Evolutionary conservation across 2,329 filamentous ascomycete genomes (phyloP).

Genomic region (Fusarium metavorans): DNA sequence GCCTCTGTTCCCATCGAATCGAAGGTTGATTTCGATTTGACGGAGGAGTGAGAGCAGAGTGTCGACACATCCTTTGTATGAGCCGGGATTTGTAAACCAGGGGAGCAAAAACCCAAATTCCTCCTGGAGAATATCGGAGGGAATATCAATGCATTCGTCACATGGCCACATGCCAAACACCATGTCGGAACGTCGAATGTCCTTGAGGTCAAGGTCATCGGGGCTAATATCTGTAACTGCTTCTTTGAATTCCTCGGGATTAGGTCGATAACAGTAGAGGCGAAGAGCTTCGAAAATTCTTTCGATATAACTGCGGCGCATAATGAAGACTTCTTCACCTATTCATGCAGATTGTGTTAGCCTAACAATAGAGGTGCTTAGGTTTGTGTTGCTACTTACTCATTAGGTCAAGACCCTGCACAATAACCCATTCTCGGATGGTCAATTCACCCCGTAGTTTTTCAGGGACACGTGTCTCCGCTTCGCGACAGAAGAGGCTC

Average conservation of each 20-base stretch:
- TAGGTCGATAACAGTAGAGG: slow-evolving; percentile 25
- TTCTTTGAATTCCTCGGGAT: not conserved
- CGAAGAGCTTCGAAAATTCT: slow-evolving; percentile 14
- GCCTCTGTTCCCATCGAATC: not conserved
- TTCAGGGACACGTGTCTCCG: not conserved
- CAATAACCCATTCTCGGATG: not conserved
- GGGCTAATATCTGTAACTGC: not conserved
- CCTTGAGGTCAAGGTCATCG: not conserved
- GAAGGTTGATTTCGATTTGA: not conserved
- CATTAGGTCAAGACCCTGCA: not conserved
- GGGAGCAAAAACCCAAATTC: slow-evolving; percentile 3
- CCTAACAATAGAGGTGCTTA: not conserved
- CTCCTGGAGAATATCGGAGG: not conserved
- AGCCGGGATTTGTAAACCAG: slow-evolving; percentile 13
- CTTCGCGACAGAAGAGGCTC: slow-evolving; percentile 4
- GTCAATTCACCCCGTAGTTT: not conserved
- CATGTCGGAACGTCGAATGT: not conserved
- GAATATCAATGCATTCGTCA: slow-evolving; percentile 2
- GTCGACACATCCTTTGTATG: slow-evolving; percentile 9
- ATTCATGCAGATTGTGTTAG: not conserved
- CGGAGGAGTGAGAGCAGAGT: slow-evolving; percentile 11
- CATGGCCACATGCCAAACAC: slow-evolving; percentile 4
- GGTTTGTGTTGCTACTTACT: not conserved
- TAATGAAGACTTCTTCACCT: slow-evolving; percentile 9
- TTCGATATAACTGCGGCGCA: slow-evolving; percentile 4